Evolutionary conservation across 495 filamentous ascomycete genomes (phyloP).

Genomic region (Glonium stellatum): DNA sequence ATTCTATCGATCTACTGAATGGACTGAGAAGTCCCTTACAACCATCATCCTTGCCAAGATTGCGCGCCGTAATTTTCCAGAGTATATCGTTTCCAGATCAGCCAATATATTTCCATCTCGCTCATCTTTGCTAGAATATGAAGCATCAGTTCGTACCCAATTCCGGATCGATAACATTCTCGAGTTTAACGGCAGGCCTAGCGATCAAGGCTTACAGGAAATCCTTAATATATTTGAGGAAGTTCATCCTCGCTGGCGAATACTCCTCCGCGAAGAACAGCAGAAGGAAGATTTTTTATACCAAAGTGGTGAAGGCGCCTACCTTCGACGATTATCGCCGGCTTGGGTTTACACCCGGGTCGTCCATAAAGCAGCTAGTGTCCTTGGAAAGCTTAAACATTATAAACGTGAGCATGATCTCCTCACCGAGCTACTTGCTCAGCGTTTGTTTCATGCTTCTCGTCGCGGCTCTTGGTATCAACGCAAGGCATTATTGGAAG

Average conservation of each 20-base stretch:
- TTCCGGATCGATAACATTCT: conserved; percentile 76
- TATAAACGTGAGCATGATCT: conserved; percentile 71
- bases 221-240: conserved; percentile 67
- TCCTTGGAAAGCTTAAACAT: conserved; percentile 76
- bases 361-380: conserved; percentile 75
- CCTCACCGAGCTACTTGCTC: conserved; percentile 66
- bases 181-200: conserved; percentile 73
- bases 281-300: conserved; percentile 74
- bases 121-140: conserved; percentile 72
- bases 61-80: conserved; percentile 76
- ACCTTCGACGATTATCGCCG: conserved; percentile 83
- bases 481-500: conserved; percentile 87
- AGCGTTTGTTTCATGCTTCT: conserved; percentile 76
- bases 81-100: conserved; percentile 84
- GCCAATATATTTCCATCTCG: conserved; percentile 81
- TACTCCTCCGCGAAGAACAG: conserved; percentile 67
- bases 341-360: conserved; percentile 93
- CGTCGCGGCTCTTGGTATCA: conserved; percentile 92
- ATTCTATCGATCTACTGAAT: conserved; percentile 92
- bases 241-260: conserved; percentile 73
- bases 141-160: conserved; percentile 76
- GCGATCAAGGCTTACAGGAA: conserved; percentile 53
- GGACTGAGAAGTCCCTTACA: conserved; percentile 93
- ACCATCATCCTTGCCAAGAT: conserved; percentile 92
- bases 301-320: conserved; percentile 78